Percentiles rank a stretch among this genome's conserved stretches.
These are phyloP conservation scores for Podaxis rugospora DNA, from an alignment of 768 basidiomycete genomes.

Conservation along the genomic window DNA sequence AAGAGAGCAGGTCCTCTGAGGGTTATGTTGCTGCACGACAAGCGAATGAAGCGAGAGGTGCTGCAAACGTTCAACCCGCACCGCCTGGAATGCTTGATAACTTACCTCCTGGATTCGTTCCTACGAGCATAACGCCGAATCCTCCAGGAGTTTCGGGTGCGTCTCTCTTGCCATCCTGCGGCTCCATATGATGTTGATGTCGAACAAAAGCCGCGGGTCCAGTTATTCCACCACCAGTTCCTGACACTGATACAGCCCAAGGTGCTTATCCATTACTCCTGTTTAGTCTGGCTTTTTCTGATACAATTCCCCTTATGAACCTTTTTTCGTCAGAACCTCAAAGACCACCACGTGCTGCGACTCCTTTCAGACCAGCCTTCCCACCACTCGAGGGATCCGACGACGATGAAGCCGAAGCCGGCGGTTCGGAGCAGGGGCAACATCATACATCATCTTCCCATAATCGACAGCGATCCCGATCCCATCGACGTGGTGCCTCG, in stretches of 20 bases:
- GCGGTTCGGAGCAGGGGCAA: constrained; percentile 14
- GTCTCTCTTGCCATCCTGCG: background rate
- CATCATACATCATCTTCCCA: constrained; percentile 9
- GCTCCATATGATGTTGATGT: background rate
- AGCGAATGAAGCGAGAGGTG: background rate
- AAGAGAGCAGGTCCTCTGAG: constrained; percentile 10
- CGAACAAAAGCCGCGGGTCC: constrained; percentile 2
- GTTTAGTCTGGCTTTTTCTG: constrained; percentile 11
- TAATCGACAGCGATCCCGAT: background rate
- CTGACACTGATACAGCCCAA: background rate
- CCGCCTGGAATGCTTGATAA: constrained; percentile 19
- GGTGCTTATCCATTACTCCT: constrained; percentile 14
- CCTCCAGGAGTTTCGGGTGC: constrained; percentile 13
- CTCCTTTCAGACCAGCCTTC: constrained; percentile 23
- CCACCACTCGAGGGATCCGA: constrained; percentile 14
- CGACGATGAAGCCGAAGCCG: constrained; percentile 18
- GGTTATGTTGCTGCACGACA: constrained; percentile 8
- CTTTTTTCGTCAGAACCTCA: constrained; percentile 9
- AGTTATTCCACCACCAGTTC: constrained; percentile 10
- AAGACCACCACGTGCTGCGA: constrained; percentile 19
- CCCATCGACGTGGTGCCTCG: background rate
- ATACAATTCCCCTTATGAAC: constrained; percentile 8
- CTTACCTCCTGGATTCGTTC: constrained; percentile 21
- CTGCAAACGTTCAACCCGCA: background rate
- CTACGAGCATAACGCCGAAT: constrained; percentile 13